Conservation (phyloP, 805 yeast species). For the Saturnispora ahearnii region DNA sequence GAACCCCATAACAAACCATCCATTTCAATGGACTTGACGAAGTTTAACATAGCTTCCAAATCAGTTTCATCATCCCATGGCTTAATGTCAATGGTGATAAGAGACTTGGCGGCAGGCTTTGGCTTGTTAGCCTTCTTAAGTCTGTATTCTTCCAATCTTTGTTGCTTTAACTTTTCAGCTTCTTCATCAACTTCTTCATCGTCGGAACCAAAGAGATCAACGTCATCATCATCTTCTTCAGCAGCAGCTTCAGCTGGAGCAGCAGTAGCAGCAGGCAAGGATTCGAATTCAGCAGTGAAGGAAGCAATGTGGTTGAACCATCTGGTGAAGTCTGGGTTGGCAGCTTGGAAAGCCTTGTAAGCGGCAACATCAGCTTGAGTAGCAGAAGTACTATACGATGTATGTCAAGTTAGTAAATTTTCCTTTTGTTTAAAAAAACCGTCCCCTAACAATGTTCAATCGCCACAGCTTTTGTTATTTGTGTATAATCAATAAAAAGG, state of each 20-base stretch:
- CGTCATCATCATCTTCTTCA: slow-evolving; percentile 84
- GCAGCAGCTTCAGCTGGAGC: slow-evolving; percentile 51
- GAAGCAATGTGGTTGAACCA: slow-evolving; percentile 99
- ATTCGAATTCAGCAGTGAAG: slow-evolving; percentile 72
- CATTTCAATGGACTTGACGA: slow-evolving; percentile 74
- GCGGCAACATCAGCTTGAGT: slow-evolving; percentile 93
- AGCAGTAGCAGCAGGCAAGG: slow-evolving; percentile 71
- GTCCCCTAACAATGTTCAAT: no score
- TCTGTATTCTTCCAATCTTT: slow-evolving; percentile 96
- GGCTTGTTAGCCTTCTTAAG: slow-evolving; percentile 97
- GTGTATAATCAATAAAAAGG: not conserved
- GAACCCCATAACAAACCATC: slow-evolving; percentile 99
- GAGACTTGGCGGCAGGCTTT: slow-evolving; percentile 97
- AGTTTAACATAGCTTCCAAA: slow-evolving; percentile 76
- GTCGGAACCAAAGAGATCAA: slow-evolving; percentile 88
- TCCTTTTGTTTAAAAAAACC: no score
- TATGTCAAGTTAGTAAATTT: slow-evolving; percentile 9
- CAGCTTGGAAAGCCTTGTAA: slow-evolving; percentile 86
- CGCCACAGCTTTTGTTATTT: not conserved
- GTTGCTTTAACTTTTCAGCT: slow-evolving; percentile 94
- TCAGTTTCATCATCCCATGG: slow-evolving; percentile 99
- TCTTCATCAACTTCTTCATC: slow-evolving; percentile 94
- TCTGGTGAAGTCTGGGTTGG: slow-evolving; percentile 92
- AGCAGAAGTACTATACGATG: slow-evolving; percentile 57
- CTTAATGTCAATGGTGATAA: slow-evolving; percentile 94